A percentile compares a stretch with the other conserved stretches of the same genome.
phyloP scores from a whole-genome alignment of 352 stramenopile species.

The Globisporangium cylindrosporum region DNA sequence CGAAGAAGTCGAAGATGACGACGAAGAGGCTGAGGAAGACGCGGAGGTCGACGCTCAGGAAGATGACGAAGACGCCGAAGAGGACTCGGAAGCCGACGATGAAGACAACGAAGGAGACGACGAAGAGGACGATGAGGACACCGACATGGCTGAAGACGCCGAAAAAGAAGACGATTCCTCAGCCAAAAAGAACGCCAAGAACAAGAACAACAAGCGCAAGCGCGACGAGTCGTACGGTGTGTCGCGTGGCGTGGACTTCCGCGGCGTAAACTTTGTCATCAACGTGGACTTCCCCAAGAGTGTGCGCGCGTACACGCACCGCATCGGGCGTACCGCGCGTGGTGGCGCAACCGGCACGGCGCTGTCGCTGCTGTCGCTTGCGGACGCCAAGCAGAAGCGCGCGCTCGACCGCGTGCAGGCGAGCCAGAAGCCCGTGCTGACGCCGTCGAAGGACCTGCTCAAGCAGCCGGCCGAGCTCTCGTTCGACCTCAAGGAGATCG shows the following conservation, averaged over 20 bases:
- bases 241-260: constrained; percentile 97
- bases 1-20: constrained; percentile 38
- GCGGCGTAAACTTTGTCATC: constrained; percentile 97
- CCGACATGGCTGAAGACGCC: constrained; percentile 33
- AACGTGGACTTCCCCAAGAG: constrained; percentile 98
- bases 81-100: constrained; percentile 28
- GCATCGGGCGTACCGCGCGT: constrained; percentile 97
- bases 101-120: constrained; percentile 72
- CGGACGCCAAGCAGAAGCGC: constrained; percentile 76
- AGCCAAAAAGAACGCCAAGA: constrained; percentile 35
- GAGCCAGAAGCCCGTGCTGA: constrained; percentile 85
- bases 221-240: constrained; percentile 95
- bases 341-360: constrained; percentile 95
- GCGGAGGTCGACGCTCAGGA: constrained; percentile 37
- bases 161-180: constrained; percentile 17
- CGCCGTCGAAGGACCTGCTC: constrained; percentile 78
- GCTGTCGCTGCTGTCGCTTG: constrained; percentile 91
- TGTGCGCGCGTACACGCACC: constrained; percentile 96
- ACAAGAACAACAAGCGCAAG: constrained; percentile 47
- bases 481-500: constrained; percentile 98
- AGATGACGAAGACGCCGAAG: constrained; percentile 59
- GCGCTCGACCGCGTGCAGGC: constrained; percentile 91
- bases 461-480: constrained; percentile 93
- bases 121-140: constrained; percentile 24
- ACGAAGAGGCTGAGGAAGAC: constrained; percentile 39